Evolutionary conservation across 1,139 yeast genomes (phyloP).

Genomic region (Nadsonia commutata): DNA sequence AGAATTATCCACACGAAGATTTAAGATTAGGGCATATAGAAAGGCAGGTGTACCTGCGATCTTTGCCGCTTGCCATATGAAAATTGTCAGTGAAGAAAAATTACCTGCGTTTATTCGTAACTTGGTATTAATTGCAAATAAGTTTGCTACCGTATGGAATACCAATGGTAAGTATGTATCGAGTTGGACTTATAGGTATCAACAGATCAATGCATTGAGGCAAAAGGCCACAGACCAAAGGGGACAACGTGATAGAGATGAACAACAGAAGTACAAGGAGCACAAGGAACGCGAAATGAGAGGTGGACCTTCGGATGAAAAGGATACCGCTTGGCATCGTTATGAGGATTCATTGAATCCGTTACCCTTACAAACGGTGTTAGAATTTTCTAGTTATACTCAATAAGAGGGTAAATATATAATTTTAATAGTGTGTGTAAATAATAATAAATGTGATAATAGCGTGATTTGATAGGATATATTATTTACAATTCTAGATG

Average conservation of each 20-base stretch:
- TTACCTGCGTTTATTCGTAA: slow-evolving; percentile 54
- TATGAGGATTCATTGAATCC: not conserved
- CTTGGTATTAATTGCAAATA: slow-evolving; percentile 49
- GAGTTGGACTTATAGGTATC: slow-evolving; percentile 54
- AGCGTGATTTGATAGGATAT: not conserved
- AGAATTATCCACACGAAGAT: slow-evolving; percentile 20
- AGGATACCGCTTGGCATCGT: not conserved
- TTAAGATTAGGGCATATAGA: slow-evolving; percentile 48
- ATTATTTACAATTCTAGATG: not conserved
- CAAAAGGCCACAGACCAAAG: slow-evolving; percentile 26
- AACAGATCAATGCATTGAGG: slow-evolving; percentile 38
- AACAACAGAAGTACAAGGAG: slow-evolving; percentile 3
- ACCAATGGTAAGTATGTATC: slow-evolving; percentile 38
- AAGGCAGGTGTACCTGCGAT: slow-evolving; percentile 62
- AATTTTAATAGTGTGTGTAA: not conserved
- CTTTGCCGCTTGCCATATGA: slow-evolving; percentile 63
- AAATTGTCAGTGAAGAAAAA: slow-evolving; percentile 45
- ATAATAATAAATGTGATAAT: not conserved
- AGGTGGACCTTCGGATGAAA: not conserved
- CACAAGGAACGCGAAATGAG: not conserved
- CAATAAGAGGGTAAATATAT: not conserved
- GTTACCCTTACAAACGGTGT: not conserved
- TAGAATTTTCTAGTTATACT: not conserved
- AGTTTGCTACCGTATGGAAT: slow-evolving; percentile 68
- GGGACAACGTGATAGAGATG: slow-evolving; percentile 8